These are phyloP conservation scores for Colletotrichum chlorophyti DNA, from an alignment of 2,329 filamentous ascomycete genomes.

Conservation along the genomic window DNA sequence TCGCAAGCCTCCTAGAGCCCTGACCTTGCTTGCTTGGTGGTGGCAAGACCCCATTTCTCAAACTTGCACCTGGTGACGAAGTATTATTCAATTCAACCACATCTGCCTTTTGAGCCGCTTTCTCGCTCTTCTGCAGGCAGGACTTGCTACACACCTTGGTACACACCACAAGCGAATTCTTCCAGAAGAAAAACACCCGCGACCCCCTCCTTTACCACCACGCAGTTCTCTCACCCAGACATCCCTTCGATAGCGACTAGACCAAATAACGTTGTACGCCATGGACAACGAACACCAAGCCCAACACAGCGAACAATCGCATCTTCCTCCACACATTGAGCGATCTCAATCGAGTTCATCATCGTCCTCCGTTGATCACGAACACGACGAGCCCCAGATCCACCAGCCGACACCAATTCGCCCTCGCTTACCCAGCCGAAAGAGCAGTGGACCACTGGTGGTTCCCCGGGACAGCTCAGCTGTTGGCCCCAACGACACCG, in stretches of 20 bases:
- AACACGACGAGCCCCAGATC: constrained; percentile 48
- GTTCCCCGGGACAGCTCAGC: constrained; percentile 79
- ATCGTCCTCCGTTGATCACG: constrained; percentile 37
- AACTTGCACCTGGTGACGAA: constrained; percentile 24
- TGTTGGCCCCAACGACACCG: constrained; percentile 74
- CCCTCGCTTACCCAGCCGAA: constrained; percentile 74
- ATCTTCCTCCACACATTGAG: constrained; percentile 40
- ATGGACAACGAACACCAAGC: constrained; percentile 34
- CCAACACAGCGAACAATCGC: constrained; percentile 30
- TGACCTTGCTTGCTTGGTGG: constrained; percentile 23
- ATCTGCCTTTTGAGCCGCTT: constrained; percentile 21
- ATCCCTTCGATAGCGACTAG: background rate
- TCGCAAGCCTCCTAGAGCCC: constrained; percentile 8
- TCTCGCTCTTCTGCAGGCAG: background rate
- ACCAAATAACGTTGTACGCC: background rate
- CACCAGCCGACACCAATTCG: constrained; percentile 62
- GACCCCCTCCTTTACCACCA: too few relatives aligned
- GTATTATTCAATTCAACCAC: constrained; percentile 16
- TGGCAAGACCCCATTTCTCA: constrained; percentile 30
- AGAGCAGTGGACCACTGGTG: constrained; percentile 83
- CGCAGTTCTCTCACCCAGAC: too few relatives aligned
- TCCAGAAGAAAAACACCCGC: too few relatives aligned
- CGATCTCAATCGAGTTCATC: constrained; percentile 43
- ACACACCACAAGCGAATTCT: background rate
- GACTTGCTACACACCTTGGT: background rate